Percentiles rank a stretch among this genome's conserved stretches.
Conservation (phyloP, 257 asterid genomes). For the Solanum chilense region DNA sequence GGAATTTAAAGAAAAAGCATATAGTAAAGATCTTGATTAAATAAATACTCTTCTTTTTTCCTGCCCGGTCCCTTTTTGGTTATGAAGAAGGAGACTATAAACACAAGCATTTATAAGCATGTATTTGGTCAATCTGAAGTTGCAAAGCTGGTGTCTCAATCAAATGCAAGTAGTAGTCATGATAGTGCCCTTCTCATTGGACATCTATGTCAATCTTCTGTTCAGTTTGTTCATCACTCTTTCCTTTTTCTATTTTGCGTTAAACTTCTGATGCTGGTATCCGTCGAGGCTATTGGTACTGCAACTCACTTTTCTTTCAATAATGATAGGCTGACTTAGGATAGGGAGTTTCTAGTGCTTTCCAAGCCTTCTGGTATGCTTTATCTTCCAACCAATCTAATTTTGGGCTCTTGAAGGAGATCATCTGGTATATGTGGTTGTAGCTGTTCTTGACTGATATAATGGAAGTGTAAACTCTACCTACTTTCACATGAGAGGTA, state of each 20-base stretch:
- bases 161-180: not conserved
- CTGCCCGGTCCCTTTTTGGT: not conserved
- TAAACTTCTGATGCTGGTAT: not conserved
- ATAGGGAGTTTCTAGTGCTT: not conserved
- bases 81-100: not conserved
- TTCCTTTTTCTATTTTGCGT: not conserved
- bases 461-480: not conserved
- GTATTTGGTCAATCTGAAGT: not conserved
- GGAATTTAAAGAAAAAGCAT: not conserved
- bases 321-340: not conserved
- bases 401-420: not conserved
- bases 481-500: not conserved
- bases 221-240: not conserved
- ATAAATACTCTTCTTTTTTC: not conserved
- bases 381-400: not conserved
- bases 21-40: not conserved
- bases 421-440: not conserved
- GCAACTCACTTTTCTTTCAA: not conserved
- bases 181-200: not conserved
- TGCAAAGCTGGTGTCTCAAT: not conserved
- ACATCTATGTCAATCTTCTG: not conserved
- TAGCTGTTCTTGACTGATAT: not conserved
- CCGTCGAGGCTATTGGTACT: not conserved
- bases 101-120: not conserved
- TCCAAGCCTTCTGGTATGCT: not conserved